Conservation (phyloP, 805 yeast genomes). For the Ogataea corticis region DNA sequence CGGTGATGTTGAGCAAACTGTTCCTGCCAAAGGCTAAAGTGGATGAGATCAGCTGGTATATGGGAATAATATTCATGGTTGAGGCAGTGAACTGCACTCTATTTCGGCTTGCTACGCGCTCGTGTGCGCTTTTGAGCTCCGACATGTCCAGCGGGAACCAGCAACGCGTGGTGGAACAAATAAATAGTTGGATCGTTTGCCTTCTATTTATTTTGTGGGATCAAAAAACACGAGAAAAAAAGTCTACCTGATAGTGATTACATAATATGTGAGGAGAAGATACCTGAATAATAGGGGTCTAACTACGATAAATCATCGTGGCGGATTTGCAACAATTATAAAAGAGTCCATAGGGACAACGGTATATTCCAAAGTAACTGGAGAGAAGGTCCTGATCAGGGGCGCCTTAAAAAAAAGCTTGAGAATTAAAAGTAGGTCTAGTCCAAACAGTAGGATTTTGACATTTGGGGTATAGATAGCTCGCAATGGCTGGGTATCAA, state of each 20-base stretch:
- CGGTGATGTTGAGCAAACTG: constrained; percentile 38
- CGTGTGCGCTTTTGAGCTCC: neutral
- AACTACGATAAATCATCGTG: too few species aligned
- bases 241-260: too few species aligned
- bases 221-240: too few species aligned
- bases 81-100: constrained; percentile 29
- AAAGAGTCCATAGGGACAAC: too few species aligned
- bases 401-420: neutral
- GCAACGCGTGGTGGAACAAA: too few species aligned
- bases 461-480: neutral
- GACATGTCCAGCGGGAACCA: neutral
- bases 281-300: too few species aligned
- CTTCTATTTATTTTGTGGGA: too few species aligned
- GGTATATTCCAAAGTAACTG: too few species aligned
- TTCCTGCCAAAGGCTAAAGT: constrained; percentile 33
- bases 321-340: too few species aligned
- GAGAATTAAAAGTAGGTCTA: neutral
- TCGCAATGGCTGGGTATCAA: neutral
- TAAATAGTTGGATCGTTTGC: too few species aligned
- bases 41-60: constrained; percentile 30
- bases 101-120: constrained; percentile 9
- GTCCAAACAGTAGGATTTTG: neutral
- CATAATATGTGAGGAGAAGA: too few species aligned
- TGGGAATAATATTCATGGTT: constrained; percentile 25
- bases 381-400: too few species aligned